Base-by-base conservation (phyloP, 306 rosid genomes). In the Albizia julibrissin region DNA sequence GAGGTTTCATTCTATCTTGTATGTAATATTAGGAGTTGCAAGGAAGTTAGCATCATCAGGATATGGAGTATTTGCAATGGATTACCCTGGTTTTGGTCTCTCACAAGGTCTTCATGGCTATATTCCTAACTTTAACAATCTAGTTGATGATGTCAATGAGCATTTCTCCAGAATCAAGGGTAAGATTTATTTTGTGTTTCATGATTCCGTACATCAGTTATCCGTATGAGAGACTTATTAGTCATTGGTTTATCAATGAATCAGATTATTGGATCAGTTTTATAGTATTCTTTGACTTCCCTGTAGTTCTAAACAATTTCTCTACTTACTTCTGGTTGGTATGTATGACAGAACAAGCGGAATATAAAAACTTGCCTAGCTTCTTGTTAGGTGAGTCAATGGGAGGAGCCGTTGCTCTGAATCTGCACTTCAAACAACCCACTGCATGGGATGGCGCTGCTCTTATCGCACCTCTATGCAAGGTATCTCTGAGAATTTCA, bases 401-500 rank as follows among this genome's bases (percentile, higher is more conserved):
- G 94, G 99, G 98, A 73, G 99, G 98, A 85, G 98, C 99, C 69
- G 81, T 95, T 85, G 91, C 99, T 83, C 87, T 95, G 87, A 93
- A 92, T 81, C 77, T 88, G 72, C 98, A 95, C 87, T 90, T 91
- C 86, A 93, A 93, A 88, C 97, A 95, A 85, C 97, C 96, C 31
- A 81, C 58, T 82, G 89, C 80, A 31, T 95, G 99, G 99, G 84
- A 79, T 76, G 98, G 99, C 50, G 99, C 98, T 66, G 80, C 94
- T 78, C 96, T 95, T 79, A 92, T 91, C 10, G 99, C 97, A 61
- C 98, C 98, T 31, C 90, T 95, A 87, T 95, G 99, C 92, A 95
- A 93, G 91, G 98, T 94, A 88, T 69, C 66, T 70, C n/a, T 40
- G 19, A 75, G 73, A 74, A 76, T 76, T 70, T 72, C 81, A 65